These are phyloP conservation scores for Jacaranda mimosifolia DNA, from an alignment of 257 asterid genomes.

Conservation along the genomic window DNA sequence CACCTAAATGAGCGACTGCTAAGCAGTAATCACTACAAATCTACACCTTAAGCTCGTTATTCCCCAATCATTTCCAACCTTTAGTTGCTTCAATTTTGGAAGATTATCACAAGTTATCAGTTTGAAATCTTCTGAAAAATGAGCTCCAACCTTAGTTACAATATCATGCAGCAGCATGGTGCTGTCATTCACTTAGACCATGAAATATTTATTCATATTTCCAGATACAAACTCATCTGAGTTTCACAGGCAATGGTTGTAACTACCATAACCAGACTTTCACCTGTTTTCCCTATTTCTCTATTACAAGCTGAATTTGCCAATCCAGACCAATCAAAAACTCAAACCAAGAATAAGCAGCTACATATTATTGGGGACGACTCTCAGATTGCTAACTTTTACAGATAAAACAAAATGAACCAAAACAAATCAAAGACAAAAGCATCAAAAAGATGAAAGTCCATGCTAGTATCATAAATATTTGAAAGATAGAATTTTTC, in stretches of 20 bases:
- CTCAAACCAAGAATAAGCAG: slow-evolving; percentile 20
- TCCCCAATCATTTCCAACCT: not conserved
- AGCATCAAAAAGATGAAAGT: not conserved
- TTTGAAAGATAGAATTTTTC: slow-evolving; percentile 3
- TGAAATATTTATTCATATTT: not conserved
- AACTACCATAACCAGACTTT: not conserved
- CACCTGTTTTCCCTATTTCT: slow-evolving; percentile 1
- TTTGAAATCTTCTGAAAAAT: not conserved
- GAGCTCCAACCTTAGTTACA: not conserved
- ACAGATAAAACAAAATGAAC: slow-evolving; percentile 26
- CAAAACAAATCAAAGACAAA: slow-evolving; percentile 25
- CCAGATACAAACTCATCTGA: not conserved
- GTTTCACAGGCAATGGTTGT: not conserved
- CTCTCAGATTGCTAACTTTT: not conserved
- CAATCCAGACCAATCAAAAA: slow-evolving; percentile 26
- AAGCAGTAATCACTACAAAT: not conserved
- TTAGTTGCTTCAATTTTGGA: not conserved
- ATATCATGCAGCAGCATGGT: not conserved
- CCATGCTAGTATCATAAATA: not conserved
- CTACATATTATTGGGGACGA: slow-evolving; percentile 2
- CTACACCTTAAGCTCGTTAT: not conserved
- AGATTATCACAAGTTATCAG: not conserved
- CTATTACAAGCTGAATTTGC: not conserved
- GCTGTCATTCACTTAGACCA: not conserved
- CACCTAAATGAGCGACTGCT: not conserved